Percentiles rank a stretch among this genome's conserved stretches.
Conservation (phyloP, 192 early-diverging fungal genomes). For the Geranomyces variabilis region DNA sequence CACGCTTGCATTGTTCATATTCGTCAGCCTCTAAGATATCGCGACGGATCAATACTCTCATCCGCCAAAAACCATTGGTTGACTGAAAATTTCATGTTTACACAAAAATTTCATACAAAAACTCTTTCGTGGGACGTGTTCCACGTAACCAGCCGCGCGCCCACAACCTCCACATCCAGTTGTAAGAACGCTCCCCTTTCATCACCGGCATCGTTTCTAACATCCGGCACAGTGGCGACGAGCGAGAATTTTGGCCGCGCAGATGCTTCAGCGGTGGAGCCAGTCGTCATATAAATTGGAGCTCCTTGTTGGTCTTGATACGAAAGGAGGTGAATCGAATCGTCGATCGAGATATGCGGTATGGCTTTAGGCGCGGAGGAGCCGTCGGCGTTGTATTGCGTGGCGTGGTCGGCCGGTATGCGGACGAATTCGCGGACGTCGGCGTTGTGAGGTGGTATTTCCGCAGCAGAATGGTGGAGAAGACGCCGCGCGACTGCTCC, state of each 20-base stretch:
- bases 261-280: not conserved
- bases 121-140: conserved; percentile 5
- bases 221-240: conserved; percentile 19
- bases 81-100: no score
- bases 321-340: conserved; percentile 21
- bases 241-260: conserved; percentile 21
- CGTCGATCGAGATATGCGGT: conserved; percentile 11
- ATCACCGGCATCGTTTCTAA: conserved; percentile 28
- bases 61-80: no score
- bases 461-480: not conserved
- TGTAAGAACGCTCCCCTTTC: conserved; percentile 61
- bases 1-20: no score
- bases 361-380: conserved; percentile 12
- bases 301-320: not conserved
- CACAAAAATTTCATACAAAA: no score
- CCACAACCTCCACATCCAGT: conserved; percentile 75
- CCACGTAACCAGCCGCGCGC: conserved; percentile 52
- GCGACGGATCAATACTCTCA: no score
- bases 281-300: not conserved
- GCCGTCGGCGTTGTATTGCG: conserved; percentile 13
- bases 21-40: no score
- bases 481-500: not conserved
- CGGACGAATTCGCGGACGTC: not conserved
- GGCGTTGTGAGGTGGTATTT: not conserved
- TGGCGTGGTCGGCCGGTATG: conserved; percentile 12